These are phyloP conservation scores for Acanthamoeba sp. DNA, from an alignment of 208 protist species.

Conservation along the genomic window DNA sequence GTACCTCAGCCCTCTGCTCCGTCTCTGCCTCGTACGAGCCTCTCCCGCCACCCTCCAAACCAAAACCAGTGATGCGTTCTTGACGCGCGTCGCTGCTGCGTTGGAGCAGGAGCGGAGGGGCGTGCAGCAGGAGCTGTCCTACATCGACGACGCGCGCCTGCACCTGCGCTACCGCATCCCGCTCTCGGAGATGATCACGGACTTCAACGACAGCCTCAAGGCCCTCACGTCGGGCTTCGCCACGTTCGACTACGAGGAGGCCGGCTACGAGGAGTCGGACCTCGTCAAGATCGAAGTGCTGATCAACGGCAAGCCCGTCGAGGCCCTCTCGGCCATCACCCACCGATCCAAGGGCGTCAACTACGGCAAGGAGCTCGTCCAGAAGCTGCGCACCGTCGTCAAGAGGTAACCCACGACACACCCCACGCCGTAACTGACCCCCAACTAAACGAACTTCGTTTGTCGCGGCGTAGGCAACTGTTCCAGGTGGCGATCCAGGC, in stretches of 20 bases:
- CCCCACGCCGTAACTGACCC: not conserved
- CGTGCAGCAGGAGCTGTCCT: slow-evolving; percentile 65
- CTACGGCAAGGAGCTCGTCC: slow-evolving; percentile 90
- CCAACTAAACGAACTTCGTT: not conserved
- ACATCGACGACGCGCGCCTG: slow-evolving; percentile 80
- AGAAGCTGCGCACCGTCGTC: slow-evolving; percentile 93
- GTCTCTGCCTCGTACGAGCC: slow-evolving; percentile 75
- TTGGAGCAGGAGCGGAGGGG: slow-evolving; percentile 67
- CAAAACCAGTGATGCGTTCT: too few species aligned
- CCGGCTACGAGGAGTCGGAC: slow-evolving; percentile 92
- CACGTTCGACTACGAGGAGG: slow-evolving; percentile 96
- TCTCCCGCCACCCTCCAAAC: too few species aligned
- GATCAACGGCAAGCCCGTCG: slow-evolving; percentile 94
- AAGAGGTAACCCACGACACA: slow-evolving; percentile 70
- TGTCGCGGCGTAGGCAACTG: slow-evolving; percentile 83
- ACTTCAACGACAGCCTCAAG: slow-evolving; percentile 97
- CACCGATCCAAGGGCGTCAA: slow-evolving; percentile 88
- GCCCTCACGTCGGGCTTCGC: slow-evolving; percentile 77
- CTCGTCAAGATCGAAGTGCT: slow-evolving; percentile 95
- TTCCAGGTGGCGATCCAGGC: slow-evolving; percentile 96
- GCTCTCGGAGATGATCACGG: slow-evolving; percentile 95
- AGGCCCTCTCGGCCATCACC: slow-evolving; percentile 94
- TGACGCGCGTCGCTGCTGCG: not conserved
- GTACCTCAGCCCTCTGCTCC: slow-evolving; percentile 93
- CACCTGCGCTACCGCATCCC: slow-evolving; percentile 93